A percentile compares a stretch with the other conserved stretches of the same genome.
Evolutionary conservation across 2,329 filamentous ascomycete species (phyloP).

Genomic region (Metarhizium sp.): DNA sequence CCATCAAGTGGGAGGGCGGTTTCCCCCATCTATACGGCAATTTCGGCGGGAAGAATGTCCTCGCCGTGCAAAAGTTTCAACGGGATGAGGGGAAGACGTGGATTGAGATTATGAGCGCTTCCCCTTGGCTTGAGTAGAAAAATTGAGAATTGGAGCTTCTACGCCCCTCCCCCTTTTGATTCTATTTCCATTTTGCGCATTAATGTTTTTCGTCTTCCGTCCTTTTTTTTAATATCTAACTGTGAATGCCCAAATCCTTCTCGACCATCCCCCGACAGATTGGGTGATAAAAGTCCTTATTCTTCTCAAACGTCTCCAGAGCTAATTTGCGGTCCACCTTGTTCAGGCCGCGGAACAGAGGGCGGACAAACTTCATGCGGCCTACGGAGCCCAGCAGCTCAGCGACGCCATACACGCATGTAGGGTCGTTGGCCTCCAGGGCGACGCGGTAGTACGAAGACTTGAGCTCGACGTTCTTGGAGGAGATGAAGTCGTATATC

Average conservation of each 20-base stretch:
- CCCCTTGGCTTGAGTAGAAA: slow-evolving; percentile 31
- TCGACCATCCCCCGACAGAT: slow-evolving; percentile 81
- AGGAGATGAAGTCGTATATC: slow-evolving; percentile 63
- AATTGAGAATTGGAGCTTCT: neutral
- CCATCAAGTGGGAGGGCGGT: slow-evolving; percentile 45
- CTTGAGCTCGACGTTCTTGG: slow-evolving; percentile 79
- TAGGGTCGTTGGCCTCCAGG: slow-evolving; percentile 61
- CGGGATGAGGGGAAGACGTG: slow-evolving; percentile 36
- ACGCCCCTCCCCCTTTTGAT: too few relatives aligned
- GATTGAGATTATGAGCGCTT: slow-evolving; percentile 31
- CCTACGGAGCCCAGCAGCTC: slow-evolving; percentile 74
- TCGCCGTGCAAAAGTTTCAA: slow-evolving; percentile 34
- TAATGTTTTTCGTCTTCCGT: neutral
- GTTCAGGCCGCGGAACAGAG: slow-evolving; percentile 68
- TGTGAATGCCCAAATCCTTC: slow-evolving; percentile 58
- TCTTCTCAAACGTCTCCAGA: slow-evolving; percentile 72
- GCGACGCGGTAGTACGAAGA: slow-evolving; percentile 73
- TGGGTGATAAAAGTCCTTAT: slow-evolving; percentile 90
- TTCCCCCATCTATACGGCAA: slow-evolving; percentile 53
- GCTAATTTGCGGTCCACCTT: slow-evolving; percentile 67
- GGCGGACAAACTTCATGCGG: slow-evolving; percentile 94
- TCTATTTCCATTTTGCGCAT: neutral
- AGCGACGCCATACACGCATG: slow-evolving; percentile 60
- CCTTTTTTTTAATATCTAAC: neutral
- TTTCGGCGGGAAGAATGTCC: slow-evolving; percentile 43